Evolutionary conservation across 225 moss, liverwort and hornwort genomes (phyloP), one percentile per base, ranked within the genome.

Genomic region (Antitrichia curtipendula): DNA sequence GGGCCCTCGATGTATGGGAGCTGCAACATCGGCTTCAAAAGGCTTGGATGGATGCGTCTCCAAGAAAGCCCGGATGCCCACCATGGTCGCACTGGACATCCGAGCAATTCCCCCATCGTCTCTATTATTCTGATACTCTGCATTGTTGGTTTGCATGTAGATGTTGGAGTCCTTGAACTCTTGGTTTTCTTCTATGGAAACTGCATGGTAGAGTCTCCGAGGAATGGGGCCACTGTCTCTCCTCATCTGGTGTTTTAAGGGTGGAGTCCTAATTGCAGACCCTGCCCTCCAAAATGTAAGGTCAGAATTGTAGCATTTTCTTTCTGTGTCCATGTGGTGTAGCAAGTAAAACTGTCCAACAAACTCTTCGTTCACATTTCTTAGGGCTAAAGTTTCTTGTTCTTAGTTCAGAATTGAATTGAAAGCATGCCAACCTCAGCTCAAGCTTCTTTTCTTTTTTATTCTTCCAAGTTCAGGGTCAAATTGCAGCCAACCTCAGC

Each of bases 11-110:
- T 91, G 91, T 27, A 94, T 91, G 29, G 79, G 90, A 31, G 92
- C 94, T 63, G 45, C 82, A 17, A 64, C 83, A 79, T 93, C 93
- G 16, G 93, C 93, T 90, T 94, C 92, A 62, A 87, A 54, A 29
- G 92, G 84, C 79, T 84, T 90, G 47, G 91, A 92, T 73, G 92
- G 92, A 40, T 45, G 84, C 24, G 87, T 66, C 22, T 93, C 91
- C 78, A 92, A 70, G n/a, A 94, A 94, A 14, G 93, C 87, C 61
- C 90, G 91, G 53, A 92, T 92, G 85, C 92, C 94, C 87, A 90
- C 94, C 92, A 94, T 86, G 60, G 78, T 86, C 78, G 90, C 91
- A 80, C 92, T 92, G 54, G 94, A 94, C 94, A 94, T 92, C 25
- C 94, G 94, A 59, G 54, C 75, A 54, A 93, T 43, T 21, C 93